Evolutionary conservation across 768 basidiomycete genomes (phyloP), one percentile per base, ranked within the genome.

Genomic region (Hypholoma sublateritium): DNA sequence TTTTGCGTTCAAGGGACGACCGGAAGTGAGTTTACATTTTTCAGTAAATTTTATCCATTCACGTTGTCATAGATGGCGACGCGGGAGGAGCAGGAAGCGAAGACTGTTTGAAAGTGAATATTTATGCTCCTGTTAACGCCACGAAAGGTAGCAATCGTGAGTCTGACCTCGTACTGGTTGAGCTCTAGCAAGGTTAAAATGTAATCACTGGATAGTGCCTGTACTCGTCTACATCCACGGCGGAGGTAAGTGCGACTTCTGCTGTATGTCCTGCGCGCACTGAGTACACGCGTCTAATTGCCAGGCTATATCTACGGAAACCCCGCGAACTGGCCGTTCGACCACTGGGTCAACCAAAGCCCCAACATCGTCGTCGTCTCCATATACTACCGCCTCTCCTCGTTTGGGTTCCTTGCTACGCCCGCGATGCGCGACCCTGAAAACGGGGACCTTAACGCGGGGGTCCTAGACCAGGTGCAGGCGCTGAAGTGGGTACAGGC

Each of bases 51-150:
- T 17, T 22, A 39, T 14, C 1, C 32, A 22, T 52, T 58, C 17
- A 24, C 44, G 28, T 3, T 45, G 28, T 43, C 41, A 13, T 39
- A 85, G 81, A 45, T 17, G 81, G 80, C 7, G 84, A 84, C 62
- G 76, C 80, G 19, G 85, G 86, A 47, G 85, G 86, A 32, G 83
- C 83, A 11, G 86, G 87, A 13, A 81, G 79, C 41, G 86, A 88
- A 69, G 85, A 87, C 59, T 88, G 85, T 59, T 68, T 88, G 34
- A 86, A 87, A 46, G 71, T 87, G 19, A 85, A 88, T 64, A 75
- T 88, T 11, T 87, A 87, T 55, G 69, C 82, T 8, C 86, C 86
- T 2, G 69, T 73, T 5, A 75, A 76, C 5, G 76, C 79, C 2
- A 79, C 75, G 35, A 62, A 67, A 22, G 72, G 77, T 1, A 80